phyloP scores from a whole-genome alignment of 345 rosid genomes.

The Psidium guajava region DNA sequence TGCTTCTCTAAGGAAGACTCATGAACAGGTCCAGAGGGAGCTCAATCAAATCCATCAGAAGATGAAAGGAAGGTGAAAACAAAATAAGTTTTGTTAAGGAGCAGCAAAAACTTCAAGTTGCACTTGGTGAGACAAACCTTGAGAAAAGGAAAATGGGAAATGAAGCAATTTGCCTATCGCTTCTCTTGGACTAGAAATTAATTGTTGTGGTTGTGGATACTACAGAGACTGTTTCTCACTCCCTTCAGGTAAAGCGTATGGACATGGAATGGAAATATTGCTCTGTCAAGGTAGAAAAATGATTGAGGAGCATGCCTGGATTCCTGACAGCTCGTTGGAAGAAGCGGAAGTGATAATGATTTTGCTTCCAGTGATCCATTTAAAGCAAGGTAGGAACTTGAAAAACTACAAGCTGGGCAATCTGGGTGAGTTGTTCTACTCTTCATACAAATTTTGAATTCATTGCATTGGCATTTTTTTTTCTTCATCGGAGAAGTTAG shows the following conservation, averaged over 20 bases:
- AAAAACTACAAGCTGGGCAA: slow-evolving; percentile 68
- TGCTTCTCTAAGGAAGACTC: slow-evolving; percentile 32
- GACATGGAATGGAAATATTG: slow-evolving; percentile 84
- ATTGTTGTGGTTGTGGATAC: neutral
- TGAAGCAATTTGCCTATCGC: slow-evolving; percentile 40
- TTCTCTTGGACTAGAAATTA: neutral
- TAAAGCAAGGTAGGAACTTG: slow-evolving; percentile 74
- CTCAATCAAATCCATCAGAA: slow-evolving; percentile 54
- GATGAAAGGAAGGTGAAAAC: slow-evolving; percentile 87
- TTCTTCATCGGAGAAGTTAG: neutral
- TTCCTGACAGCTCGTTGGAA: slow-evolving; percentile 77
- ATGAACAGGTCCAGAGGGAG: slow-evolving; percentile 52
- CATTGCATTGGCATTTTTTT: neutral
- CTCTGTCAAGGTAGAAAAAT: slow-evolving; percentile 62
- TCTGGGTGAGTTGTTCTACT: slow-evolving; percentile 40
- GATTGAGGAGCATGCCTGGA: slow-evolving; percentile 92
- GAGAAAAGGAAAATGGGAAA: slow-evolving; percentile 86
- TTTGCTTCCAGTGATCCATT: slow-evolving; percentile 58
- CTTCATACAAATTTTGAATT: neutral
- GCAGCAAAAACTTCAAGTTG: slow-evolving; percentile 62
- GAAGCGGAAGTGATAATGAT: slow-evolving; percentile 88
- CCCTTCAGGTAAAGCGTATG: slow-evolving; percentile 51
- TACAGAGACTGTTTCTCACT: neutral
- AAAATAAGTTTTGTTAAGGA: slow-evolving; percentile 56
- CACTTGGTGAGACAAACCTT: slow-evolving; percentile 60